phyloP scores from a whole-genome alignment of 441 rosid species.

The Populus hybrid region DNA sequence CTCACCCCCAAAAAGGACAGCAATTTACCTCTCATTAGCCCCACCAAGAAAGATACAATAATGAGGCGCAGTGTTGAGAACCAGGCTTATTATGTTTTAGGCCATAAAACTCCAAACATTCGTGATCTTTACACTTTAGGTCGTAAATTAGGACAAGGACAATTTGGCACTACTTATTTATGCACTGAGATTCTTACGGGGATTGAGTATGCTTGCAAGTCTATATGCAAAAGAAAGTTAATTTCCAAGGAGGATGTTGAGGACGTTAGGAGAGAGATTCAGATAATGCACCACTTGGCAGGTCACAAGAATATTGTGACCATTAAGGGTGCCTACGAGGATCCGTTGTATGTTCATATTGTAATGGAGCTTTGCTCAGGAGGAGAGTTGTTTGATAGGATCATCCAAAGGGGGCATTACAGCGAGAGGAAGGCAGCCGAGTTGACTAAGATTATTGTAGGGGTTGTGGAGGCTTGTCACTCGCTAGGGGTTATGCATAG shows the following conservation, averaged over 20 bases:
- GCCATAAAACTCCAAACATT: constrained; percentile 79
- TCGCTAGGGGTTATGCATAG: constrained; percentile 97
- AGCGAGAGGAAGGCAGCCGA: constrained; percentile 96
- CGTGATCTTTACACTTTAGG: constrained; percentile 79
- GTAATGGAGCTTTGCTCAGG: constrained; percentile 97
- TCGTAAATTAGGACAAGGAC: constrained; percentile 90
- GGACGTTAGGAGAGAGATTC: constrained; percentile 95
- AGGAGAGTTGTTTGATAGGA: constrained; percentile 91
- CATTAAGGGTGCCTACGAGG: constrained; percentile 95
- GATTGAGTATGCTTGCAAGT: constrained; percentile 82
- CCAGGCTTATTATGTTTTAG: constrained; percentile 74
- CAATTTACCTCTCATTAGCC: constrained; percentile 32
- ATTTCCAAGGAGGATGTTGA: constrained; percentile 92
- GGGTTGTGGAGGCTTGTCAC: constrained; percentile 95
- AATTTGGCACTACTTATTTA: constrained; percentile 86
- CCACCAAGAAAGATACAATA: constrained; percentile 40
- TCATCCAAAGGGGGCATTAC: constrained; percentile 91
- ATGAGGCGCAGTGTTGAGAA: constrained; percentile 75
- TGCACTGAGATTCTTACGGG: constrained; percentile 67
- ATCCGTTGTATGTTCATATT: constrained; percentile 75
- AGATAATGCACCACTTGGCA: constrained; percentile 98
- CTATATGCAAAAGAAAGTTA: constrained; percentile 88
- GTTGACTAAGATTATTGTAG: constrained; percentile 80
- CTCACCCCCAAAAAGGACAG: constrained; percentile 29
- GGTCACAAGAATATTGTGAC: constrained; percentile 93